phyloP scores from a whole-genome alignment of 2,329 filamentous ascomycete genomes.

The Ophiostoma sp. region DNA sequence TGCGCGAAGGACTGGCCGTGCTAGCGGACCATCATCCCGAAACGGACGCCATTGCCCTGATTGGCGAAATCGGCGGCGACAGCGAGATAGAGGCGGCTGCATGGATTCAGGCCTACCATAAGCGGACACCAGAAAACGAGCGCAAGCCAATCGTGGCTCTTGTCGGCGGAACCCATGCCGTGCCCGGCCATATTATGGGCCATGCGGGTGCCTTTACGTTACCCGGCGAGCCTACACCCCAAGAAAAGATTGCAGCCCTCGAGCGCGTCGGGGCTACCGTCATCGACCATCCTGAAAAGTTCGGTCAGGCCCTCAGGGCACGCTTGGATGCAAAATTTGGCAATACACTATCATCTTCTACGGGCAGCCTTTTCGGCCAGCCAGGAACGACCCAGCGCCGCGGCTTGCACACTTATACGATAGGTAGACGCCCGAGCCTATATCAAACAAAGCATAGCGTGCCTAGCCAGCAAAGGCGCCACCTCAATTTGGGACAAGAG shows the following conservation, averaged over 20 bases:
- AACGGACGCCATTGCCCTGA: slow-evolving; percentile 65
- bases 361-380: slow-evolving; percentile 27
- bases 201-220: slow-evolving; percentile 70
- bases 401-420: slow-evolving; percentile 43
- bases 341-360: neutral
- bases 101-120: slow-evolving; percentile 63
- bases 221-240: slow-evolving; percentile 58
- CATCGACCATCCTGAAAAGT: slow-evolving; percentile 70
- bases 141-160: slow-evolving; percentile 67
- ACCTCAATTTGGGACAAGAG: slow-evolving; percentile 50
- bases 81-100: slow-evolving; percentile 67
- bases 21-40: slow-evolving; percentile 57
- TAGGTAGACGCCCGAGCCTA: slow-evolving; percentile 22
- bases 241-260: slow-evolving; percentile 62
- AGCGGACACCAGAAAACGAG: slow-evolving; percentile 56
- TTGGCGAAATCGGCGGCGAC: slow-evolving; percentile 67
- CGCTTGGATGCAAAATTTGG: slow-evolving; percentile 40
- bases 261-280: slow-evolving; percentile 61
- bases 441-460: too few relatives aligned
- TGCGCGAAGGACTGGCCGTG: slow-evolving; percentile 63
- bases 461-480: slow-evolving; percentile 41
- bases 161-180: slow-evolving; percentile 61
- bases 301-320: slow-evolving; percentile 62
- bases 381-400: slow-evolving; percentile 37
- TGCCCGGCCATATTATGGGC: slow-evolving; percentile 64